Base-by-base conservation (phyloP, 352 stramenopile species). In the Phytophthora hybrid region DNA sequence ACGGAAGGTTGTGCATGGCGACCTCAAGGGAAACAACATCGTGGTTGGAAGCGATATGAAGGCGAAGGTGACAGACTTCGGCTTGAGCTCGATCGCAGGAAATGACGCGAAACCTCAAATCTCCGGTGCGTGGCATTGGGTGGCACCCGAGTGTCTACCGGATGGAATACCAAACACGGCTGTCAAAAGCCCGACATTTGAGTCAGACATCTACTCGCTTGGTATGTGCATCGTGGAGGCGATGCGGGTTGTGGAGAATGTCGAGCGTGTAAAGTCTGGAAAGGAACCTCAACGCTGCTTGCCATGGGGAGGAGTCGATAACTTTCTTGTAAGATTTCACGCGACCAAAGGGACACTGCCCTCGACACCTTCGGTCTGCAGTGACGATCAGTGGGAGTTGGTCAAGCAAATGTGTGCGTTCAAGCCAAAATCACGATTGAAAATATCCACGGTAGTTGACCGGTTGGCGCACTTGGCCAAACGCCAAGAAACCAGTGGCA, bases 61-160 rank as follows among this genome's bases (percentile, higher is more conserved):
- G 39, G 70, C 63, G 51, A 76, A 76, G n/a, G 56, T 76, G 49
- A 67, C 49, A 5, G 69, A 76, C 29, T 76, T 76, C 53, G 63
- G 69, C 5, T 21, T 76, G 29, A 72, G 69, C 63, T 72, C 63
- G 0, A 14, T 71, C 19, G 55, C 54, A 8, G 57, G n/a, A 21
- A 34, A 46, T 23, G 32, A 55, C 2, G 16, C 9, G 29, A 26
- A 13, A 8, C 55, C 44, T 0, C 16, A 44, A 4, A 8, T 71
- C 19, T 71, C 63, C 18, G 54, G 19, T 47, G 64, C 55, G 32
- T 51, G 8, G 55, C 46, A 65, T 37, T 71, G 55, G 64, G 31
- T 71, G 21, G 54, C 63, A 5, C 63, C 63, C 6, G 63, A 71
- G 23, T 32, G 23, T 11, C 21, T 39, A 21, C 10, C 23, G 10